Conservation (phyloP, 768 basidiomycete genomes). For the Suillus discolor region DNA sequence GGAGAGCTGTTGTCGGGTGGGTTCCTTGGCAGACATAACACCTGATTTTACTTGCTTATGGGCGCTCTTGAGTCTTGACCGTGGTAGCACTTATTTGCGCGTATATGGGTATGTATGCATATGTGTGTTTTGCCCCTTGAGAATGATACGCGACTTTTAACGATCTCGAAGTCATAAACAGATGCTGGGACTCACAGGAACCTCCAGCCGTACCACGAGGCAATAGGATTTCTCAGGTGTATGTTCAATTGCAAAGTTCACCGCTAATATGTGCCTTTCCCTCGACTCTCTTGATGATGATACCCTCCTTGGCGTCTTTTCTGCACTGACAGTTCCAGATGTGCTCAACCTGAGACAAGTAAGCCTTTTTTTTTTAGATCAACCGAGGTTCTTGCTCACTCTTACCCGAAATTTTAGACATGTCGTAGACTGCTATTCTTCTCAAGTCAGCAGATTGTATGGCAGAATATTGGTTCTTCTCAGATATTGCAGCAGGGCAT, state of each 20-base stretch:
- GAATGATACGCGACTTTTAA: not conserved
- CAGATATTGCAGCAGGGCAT: constrained; percentile 48
- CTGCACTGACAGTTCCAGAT: constrained; percentile 39
- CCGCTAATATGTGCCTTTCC: constrained; percentile 16
- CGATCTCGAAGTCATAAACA: not conserved
- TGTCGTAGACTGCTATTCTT: constrained; percentile 49
- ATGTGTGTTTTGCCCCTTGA: not conserved
- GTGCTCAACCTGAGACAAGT: constrained; percentile 49
- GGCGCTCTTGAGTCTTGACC: not conserved
- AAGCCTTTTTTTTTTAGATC: constrained; percentile 11
- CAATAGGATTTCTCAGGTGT: not conserved
- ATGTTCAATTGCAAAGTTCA: not conserved
- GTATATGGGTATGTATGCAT: not conserved
- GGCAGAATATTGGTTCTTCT: constrained; percentile 50
- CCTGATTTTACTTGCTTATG: not conserved
- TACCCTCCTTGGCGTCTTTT: constrained; percentile 38
- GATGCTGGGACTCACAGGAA: not conserved
- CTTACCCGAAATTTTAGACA: constrained; percentile 36
- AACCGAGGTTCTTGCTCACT: not conserved
- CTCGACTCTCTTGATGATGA: constrained; percentile 38
- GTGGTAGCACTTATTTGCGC: not conserved
- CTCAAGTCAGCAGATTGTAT: constrained; percentile 54
- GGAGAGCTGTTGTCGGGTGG: constrained; percentile 71
- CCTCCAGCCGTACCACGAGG: not conserved
- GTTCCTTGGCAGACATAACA: constrained; percentile 55